Evolutionary conservation across 2,329 filamentous ascomycete species (phyloP), one percentile per base, ranked within the genome.

Genomic region (Penicillium aurantiogriseum): DNA sequence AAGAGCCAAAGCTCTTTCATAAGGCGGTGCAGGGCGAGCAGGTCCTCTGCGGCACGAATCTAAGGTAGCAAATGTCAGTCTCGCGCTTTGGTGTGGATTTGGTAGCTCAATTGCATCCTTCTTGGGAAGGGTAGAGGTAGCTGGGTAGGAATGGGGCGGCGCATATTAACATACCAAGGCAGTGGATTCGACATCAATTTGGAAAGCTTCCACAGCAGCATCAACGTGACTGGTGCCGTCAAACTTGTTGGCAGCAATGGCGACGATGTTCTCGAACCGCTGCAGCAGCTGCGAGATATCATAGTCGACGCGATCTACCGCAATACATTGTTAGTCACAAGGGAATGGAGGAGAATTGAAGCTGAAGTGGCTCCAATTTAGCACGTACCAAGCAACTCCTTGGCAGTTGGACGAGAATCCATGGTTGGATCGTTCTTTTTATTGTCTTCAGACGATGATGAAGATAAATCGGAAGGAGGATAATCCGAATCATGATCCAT

Each of bases 1-100:
- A 87, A 88, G 6, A 88, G 76, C 86, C 86, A 88, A 23, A 85
- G 77, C 67, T 88, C 86, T 68, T 88, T 87, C 73, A 89, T 77
- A 27, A 81, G 79, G 23, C 86, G 81, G 27, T 84, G 85, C 15
- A 88, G 70, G 13, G 80, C 79, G 57, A 86, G 78, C 11, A 87
- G 76, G 54, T 88, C 85, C 73, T 89, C 85, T 15, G 83, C 81
- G 1, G 83, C 81, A 56, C 83, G 82, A 61, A 87, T 81, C 84
- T 84, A 33, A 47, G 19, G 21, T 17, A 21, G n/a, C 15, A 3
- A 40, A 43, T 27, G 15, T 59, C 27, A 56, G 44, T 31, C 21
- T 31, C 19, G 11, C 17, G 33, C 15, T 8, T 21, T 27, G 15
- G 15, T 23, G 10, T 9, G 27, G 7, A 19, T n/a, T 33, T 19